Conservation (phyloP, 75 land plant genomes). For the Picea sitchensis region DNA sequence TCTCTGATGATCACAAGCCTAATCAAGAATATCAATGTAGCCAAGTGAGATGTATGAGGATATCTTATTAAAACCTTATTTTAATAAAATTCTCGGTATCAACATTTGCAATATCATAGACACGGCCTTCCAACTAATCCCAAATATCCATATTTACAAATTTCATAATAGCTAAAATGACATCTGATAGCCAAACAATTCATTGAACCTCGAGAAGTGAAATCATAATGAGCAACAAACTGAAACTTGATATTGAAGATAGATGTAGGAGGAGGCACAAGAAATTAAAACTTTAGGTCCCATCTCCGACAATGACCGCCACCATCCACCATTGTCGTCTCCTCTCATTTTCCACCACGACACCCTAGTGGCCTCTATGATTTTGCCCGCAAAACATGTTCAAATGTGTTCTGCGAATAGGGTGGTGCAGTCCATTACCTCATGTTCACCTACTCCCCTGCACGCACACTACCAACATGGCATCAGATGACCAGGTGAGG, state of each 20-base stretch:
- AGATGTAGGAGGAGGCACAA: conserved; percentile 91
- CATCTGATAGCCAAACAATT: conserved; percentile 61
- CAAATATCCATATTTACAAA: conserved; percentile 53
- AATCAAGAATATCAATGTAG: conserved; percentile 21
- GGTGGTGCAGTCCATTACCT: too few species aligned
- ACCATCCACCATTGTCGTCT: too few species aligned
- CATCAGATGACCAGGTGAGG: too few species aligned
- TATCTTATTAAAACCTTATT: conserved; percentile 17
- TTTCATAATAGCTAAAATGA: conserved; percentile 56
- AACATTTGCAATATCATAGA: conserved; percentile 32
- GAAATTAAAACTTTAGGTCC: conserved; percentile 49
- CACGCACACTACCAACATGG: too few species aligned
- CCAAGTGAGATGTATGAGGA: conserved; percentile 58
- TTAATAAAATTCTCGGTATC: conserved; percentile 11
- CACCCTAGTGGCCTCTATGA: too few species aligned
- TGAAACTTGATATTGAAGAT: conserved; percentile 64
- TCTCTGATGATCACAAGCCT: too few species aligned
- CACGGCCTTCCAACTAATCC: conserved; percentile 71
- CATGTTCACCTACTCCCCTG: too few species aligned
- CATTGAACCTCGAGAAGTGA: conserved; percentile 25
- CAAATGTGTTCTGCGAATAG: too few species aligned
- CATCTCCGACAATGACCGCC: too few species aligned
- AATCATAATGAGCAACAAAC: conserved; percentile 56
- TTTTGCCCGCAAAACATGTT: too few species aligned
- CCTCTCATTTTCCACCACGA: too few species aligned